Evolutionary conservation across 2,329 filamentous ascomycete genomes (phyloP), one percentile per base, ranked within the genome.

Genomic region (Cephalotrichum gorgonifer): DNA sequence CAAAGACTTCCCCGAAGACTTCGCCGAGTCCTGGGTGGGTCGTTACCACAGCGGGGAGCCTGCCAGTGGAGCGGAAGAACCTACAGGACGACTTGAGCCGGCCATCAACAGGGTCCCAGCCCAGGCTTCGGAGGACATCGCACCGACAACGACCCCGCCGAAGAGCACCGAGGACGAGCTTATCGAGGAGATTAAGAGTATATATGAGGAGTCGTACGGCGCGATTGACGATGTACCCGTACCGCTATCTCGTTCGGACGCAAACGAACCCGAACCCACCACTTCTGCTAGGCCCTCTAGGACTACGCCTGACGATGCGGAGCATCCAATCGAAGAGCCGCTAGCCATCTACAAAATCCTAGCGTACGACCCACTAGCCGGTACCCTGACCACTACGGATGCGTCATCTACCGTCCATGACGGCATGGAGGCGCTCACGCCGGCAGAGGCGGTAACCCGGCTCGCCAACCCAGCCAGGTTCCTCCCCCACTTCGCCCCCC

Each of bases 381-480:
- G 82, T 54, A 67, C 66, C 12, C 70, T 87, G 55, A 74, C 68
- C 41, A 69, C 73, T 3, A 79, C 79, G 6, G 79, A 83, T 54
- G 83, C 79, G 1, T 76, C 73, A 1, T 82, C 81, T 3, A 63
- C 71, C 3, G 71, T 75, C 1, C 64, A 69, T 1, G 70, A 75
- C 44, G 64, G 62, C 6, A 65, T 75, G n/a, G 59, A 65, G 0
- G 66, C 77, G 0, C 62, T 80, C 22, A 73, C 78, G 0, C 79
- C 83, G 1, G 70, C 78, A 8, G 76, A 84, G 44, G 77, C 78
- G 2, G 65, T 87, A 2, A 68, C 77, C 2, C 73, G 73, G 7
- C 68, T 87, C 17, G 75, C 78, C 0, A 75, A 83, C 52, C 81
- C 83, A 0, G 71, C 75, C 45, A 78, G 79, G 54, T 87, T 86